phyloP scores from a whole-genome alignment of 2,329 filamentous ascomycete genomes.

The Trichophyton schoenleinii region DNA sequence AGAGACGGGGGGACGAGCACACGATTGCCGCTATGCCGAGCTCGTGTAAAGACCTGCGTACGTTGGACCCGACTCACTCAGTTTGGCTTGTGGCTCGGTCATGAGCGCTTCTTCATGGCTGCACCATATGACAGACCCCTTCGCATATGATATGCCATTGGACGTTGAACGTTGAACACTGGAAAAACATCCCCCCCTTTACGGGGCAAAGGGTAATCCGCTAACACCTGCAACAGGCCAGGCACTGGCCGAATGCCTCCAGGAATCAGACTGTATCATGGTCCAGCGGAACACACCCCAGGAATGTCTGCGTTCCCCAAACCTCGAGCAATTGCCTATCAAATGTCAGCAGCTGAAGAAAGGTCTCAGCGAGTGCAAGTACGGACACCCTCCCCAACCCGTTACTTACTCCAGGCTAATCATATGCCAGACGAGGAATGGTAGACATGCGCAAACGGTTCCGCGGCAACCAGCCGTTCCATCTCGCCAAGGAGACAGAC shows the following conservation, averaged over 20 bases:
- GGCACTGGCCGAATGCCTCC: conserved; percentile 85
- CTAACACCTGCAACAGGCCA: conserved; percentile 47
- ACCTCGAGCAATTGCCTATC: conserved; percentile 67
- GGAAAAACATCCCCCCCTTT: too few species aligned
- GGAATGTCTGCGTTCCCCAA: conserved; percentile 76
- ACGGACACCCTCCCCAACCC: conserved; percentile 13
- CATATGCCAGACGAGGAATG: conserved; percentile 55
- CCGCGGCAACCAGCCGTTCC: conserved; percentile 79
- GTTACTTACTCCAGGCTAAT: neutral
- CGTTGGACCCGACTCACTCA: conserved; percentile 25
- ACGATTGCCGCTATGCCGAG: conserved; percentile 57
- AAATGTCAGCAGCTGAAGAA: conserved; percentile 89
- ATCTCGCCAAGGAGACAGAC: conserved; percentile 48
- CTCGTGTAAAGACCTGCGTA: conserved; percentile 94
- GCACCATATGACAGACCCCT: neutral
- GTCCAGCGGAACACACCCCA: conserved; percentile 71
- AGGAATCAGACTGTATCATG: conserved; percentile 94
- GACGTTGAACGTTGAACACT: too few species aligned
- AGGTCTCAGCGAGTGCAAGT: conserved; percentile 85
- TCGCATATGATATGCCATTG: neutral
- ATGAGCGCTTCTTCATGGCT: neutral
- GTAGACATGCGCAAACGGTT: conserved; percentile 99
- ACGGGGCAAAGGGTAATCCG: neutral
- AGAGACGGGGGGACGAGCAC: neutral
- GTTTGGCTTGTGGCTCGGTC: neutral